Percentiles rank a stretch among this genome's conserved stretches.
Conservation (phyloP, 768 basidiomycete species). For the Phaffia tasmanica region DNA sequence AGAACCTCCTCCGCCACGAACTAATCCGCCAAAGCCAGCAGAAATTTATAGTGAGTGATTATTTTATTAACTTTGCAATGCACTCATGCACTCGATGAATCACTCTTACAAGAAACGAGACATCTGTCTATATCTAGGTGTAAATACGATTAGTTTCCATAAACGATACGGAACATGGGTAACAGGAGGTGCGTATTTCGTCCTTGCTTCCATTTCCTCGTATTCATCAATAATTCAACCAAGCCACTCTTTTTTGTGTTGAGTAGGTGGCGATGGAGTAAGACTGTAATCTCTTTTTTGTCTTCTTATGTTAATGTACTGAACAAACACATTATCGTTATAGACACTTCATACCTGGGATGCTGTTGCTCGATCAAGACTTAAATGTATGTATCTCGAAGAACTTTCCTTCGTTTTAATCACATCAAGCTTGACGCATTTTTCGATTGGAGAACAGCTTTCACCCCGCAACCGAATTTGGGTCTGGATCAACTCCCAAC, state of each 20-base stretch:
- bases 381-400: slow-evolving; percentile 56
- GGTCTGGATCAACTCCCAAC: slow-evolving; percentile 1
- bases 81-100: slow-evolving; percentile 46
- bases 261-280: slow-evolving; percentile 32
- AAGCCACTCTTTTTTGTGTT: too few species aligned
- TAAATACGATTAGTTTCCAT: slow-evolving; percentile 80
- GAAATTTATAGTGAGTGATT: slow-evolving; percentile 24
- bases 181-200: slow-evolving; percentile 47
- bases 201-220: too few species aligned
- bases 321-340: not conserved
- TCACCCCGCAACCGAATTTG: slow-evolving; percentile 13
- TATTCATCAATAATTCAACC: too few species aligned
- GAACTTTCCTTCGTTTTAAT: not conserved
- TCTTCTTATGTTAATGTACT: not conserved
- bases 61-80: not conserved
- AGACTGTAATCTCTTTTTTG: not conserved
- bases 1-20: slow-evolving; percentile 30
- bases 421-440: not conserved
- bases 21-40: slow-evolving; percentile 17
- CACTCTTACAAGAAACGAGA: slow-evolving; percentile 50
- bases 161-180: slow-evolving; percentile 74
- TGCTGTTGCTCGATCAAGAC: slow-evolving; percentile 77
- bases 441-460: not conserved
- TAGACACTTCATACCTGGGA: slow-evolving; percentile 89
- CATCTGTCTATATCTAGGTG: slow-evolving; percentile 62